Conservation (phyloP, 345 rosid genomes). For the Eucalyptus brandiana region DNA sequence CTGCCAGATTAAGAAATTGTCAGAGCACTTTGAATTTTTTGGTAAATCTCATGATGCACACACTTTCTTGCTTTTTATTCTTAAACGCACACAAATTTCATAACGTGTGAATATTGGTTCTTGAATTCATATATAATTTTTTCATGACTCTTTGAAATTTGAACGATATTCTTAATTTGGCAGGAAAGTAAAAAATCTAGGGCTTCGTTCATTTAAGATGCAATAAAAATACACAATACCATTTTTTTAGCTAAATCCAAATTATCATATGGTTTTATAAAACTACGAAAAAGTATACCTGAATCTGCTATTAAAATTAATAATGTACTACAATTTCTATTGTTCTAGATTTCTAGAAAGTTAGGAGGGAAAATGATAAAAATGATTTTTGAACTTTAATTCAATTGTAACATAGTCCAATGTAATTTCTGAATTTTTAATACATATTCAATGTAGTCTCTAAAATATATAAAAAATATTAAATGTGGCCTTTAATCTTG, state of each 20-base stretch:
- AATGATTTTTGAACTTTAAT: background rate
- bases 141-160: background rate
- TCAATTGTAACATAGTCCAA: too few species aligned
- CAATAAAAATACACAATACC: background rate
- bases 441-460: rapidly evolving
- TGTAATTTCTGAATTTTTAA: too few species aligned
- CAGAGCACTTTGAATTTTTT: background rate
- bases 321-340: background rate
- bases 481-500: rapidly evolving
- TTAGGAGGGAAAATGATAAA: background rate
- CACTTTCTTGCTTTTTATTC: background rate
- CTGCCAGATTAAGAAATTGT: background rate
- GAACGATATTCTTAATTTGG: background rate
- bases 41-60: background rate
- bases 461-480: too few species aligned
- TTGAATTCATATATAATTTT: background rate
- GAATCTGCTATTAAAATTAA: background rate
- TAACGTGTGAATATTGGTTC: background rate
- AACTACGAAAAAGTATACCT: background rate
- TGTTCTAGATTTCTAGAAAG: background rate
- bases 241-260: background rate
- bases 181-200: background rate
- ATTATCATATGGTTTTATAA: background rate
- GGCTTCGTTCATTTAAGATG: background rate
- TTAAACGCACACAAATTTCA: background rate